Evolutionary conservation across 768 basidiomycete genomes (phyloP), one percentile per base, ranked within the genome.

Genomic region (Lepiota venenata): DNA sequence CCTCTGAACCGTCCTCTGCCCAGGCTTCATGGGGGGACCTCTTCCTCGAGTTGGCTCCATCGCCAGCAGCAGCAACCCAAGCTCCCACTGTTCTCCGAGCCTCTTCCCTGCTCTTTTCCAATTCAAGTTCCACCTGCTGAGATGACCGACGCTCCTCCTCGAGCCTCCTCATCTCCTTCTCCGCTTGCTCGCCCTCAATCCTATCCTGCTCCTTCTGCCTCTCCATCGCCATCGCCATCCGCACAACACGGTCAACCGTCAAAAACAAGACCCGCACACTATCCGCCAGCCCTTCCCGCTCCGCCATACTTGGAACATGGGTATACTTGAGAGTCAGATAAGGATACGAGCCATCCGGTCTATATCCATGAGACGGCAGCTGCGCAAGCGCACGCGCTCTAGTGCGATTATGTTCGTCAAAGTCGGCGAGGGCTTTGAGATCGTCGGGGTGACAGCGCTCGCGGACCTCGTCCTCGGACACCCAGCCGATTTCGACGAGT

Each of bases 401-500:
- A 45, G 48, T n/a, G 15, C 48, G 35, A 36, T 49, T 55, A 16
- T 54, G 27, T 25, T 49, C 49, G 56, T 74, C 70, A 40, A 64
- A 65, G n/a, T 59, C 59, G 14, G 58, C 43, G 44, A 78, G 55
- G 15, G 62, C 69, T 8, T 70, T 65, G 56, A 69, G 62, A 46
- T 79, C 77, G 56, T 72, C 68, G 7, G 58, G 57, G 8, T 59
- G 56, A 8, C 69, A 69, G 2, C 71, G 61, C 6, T 51, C 61
- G 9, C 59, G 44, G 11, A 72, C 62, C 47, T 79, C 76, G 4
- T 60, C 63, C 45, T 57, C 45, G 9, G 62, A 64, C 2, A 78
- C 56, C 76, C 78, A 79, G 7, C 68, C 66, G 11, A 76, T 55
- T 18, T 69, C 65, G 14, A 78, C 53, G 1, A 79, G 63, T 4